Evolutionary conservation across 2,329 filamentous ascomycete genomes (phyloP).

Genomic region (Pyrenochaeta sp.): DNA sequence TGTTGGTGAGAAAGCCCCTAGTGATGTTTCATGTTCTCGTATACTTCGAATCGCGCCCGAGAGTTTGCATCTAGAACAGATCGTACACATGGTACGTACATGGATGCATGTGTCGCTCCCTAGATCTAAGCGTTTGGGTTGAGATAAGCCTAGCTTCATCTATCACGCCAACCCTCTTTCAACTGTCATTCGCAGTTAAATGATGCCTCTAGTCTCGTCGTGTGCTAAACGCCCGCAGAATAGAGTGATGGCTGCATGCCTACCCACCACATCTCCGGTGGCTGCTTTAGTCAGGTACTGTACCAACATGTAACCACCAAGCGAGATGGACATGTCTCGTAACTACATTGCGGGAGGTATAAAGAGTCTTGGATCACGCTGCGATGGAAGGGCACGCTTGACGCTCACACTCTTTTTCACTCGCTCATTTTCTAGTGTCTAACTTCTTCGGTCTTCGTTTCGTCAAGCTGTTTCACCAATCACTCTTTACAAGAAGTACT

Average conservation of each 20-base stretch:
- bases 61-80: conserved; percentile 13
- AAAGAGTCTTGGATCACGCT: conserved; percentile 17
- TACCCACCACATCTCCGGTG: conserved; percentile 17
- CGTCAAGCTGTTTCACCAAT: conserved; percentile 22
- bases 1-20: neutral
- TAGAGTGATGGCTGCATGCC: conserved; percentile 25
- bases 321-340: conserved; percentile 25
- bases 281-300: conserved; percentile 22
- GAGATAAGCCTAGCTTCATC: conserved; percentile 4
- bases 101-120: conserved; percentile 4
- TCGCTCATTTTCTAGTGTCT: conserved; percentile 30
- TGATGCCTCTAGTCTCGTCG: conserved; percentile 20
- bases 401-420: conserved; percentile 36
- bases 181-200: conserved; percentile 27
- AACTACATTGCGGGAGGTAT: conserved; percentile 26
- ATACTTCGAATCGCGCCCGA: conserved; percentile 1
- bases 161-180: conserved; percentile 14
- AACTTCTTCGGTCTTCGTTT: conserved; percentile 24
- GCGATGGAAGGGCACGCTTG: conserved; percentile 36
- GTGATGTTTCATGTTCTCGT: conserved; percentile 7
- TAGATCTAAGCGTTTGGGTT: conserved; percentile 1
- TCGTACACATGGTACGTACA: conserved; percentile 7
- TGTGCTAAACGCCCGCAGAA: conserved; percentile 18
- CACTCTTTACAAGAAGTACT: conserved; percentile 23
- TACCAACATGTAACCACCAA: conserved; percentile 22